Evolutionary conservation across 257 asterid species (phyloP).

Genomic region (Rehmannia glutinosa): DNA sequence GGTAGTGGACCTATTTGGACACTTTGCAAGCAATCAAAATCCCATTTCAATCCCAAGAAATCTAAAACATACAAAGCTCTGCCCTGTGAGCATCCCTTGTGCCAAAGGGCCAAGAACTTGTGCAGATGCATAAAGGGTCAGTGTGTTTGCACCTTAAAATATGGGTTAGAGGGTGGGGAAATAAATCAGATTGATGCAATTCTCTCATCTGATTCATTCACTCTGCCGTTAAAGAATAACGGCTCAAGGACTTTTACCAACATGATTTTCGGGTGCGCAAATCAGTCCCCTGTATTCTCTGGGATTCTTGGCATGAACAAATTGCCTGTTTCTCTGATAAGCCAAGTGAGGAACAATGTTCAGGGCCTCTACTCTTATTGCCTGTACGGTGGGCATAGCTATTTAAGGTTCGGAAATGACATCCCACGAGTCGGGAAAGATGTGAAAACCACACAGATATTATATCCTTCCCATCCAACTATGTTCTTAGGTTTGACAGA

Average conservation of each 20-base stretch:
- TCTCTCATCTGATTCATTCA: conserved; percentile 7
- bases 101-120: not conserved
- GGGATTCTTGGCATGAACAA: conserved; percentile 19
- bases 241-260: not conserved
- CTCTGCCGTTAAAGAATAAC: not conserved
- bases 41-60: not conserved
- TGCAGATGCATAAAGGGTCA: not conserved
- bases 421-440: conserved; percentile 10
- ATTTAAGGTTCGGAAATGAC: conserved; percentile 17
- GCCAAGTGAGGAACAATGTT: not conserved
- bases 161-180: not conserved
- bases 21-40: not conserved
- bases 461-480: not conserved
- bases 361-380: conserved; percentile 23
- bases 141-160: conserved; percentile 10
- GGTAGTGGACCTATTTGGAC: conserved; percentile 26
- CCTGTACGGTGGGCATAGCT: not conserved
- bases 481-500: conserved; percentile 14
- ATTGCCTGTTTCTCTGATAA: conserved; percentile 5
- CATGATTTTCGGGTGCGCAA: conserved; percentile 22
- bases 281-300: conserved; percentile 4
- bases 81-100: conserved; percentile 5
- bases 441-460: not conserved
- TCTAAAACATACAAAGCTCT: conserved; percentile 5
- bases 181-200: not conserved